These are phyloP conservation scores for Metarhizium robertsii DNA, from an alignment of 2,329 filamentous ascomycete species.

Conservation along the genomic window DNA sequence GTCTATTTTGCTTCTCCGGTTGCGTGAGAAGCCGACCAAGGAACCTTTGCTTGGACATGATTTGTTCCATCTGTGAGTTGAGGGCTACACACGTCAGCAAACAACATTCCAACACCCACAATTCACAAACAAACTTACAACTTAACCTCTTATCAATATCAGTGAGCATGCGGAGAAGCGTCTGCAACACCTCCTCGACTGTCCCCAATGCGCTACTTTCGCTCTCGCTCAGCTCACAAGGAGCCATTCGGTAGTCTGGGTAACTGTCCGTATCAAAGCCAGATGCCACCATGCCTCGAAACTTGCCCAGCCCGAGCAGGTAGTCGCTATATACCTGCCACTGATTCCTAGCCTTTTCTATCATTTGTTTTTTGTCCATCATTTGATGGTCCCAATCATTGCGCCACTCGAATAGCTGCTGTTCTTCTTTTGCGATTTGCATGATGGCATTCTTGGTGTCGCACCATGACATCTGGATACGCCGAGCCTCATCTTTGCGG, in stretches of 20 bases:
- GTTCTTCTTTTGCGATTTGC: conserved; percentile 15
- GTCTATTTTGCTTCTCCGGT: conserved; percentile 26
- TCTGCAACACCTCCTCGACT: conserved; percentile 24
- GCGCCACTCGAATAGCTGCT: conserved; percentile 17
- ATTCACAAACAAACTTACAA: conserved; percentile 19
- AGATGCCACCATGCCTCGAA: conserved; percentile 26
- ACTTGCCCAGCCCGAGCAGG: conserved; percentile 24
- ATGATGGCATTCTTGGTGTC: conserved; percentile 20
- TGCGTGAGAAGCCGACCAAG: conserved; percentile 29
- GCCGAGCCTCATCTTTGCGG: conserved; percentile 34
- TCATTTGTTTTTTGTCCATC: conserved; percentile 20
- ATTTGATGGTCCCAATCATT: conserved; percentile 17
- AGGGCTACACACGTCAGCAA: conserved; percentile 20
- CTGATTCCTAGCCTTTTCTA: conserved; percentile 20
- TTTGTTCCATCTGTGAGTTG: conserved; percentile 19
- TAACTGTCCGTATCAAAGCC: conserved; percentile 28
- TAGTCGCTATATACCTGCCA: conserved; percentile 25
- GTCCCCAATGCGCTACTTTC: conserved; percentile 20
- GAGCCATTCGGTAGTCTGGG: conserved; percentile 29
- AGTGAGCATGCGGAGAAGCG: conserved; percentile 23
- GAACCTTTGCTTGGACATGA: conserved; percentile 26
- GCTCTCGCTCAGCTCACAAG: conserved; percentile 24
- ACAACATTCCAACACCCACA: neutral
- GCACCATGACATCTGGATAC: conserved; percentile 30
- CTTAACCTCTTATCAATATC: conserved; percentile 23